phyloP scores from a whole-genome alignment of 78 protist species.

The Speleostelium caveatum region DNA sequence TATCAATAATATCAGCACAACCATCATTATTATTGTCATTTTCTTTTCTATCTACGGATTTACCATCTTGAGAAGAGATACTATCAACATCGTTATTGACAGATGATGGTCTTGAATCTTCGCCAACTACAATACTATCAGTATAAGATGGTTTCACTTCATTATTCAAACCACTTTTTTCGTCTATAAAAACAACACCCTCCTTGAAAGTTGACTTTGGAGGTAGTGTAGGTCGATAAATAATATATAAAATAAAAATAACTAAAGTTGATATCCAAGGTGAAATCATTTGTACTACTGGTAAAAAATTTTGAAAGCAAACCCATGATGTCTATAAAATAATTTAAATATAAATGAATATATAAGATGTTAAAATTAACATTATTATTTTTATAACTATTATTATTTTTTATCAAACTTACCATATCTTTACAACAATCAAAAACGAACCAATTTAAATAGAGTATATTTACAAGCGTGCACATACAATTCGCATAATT shows the following conservation, averaged over 20 bases:
- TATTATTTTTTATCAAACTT: not conserved
- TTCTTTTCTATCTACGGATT: no score
- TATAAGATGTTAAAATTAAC: no score
- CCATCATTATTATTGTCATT: not conserved
- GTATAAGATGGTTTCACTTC: no score
- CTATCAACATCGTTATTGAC: no score
- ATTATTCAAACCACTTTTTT: no score
- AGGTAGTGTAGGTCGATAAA: slow-evolving; percentile 67
- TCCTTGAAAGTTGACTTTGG: no score
- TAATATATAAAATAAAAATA: slow-evolving; percentile 42
- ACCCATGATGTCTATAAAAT: slow-evolving; percentile 26
- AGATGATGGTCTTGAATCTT: no score
- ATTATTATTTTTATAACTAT: not conserved
- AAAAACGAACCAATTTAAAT: slow-evolving; percentile 68
- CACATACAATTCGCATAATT: slow-evolving; percentile 72
- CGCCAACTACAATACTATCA: no score
- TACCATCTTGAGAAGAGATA: no score
- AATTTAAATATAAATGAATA: not conserved
- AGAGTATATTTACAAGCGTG: slow-evolving; percentile 37
- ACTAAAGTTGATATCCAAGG: slow-evolving; percentile 45
- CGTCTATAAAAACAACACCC: no score
- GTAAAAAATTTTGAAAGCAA: slow-evolving; percentile 54
- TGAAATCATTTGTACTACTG: slow-evolving; percentile 43
- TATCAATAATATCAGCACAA: not conserved
- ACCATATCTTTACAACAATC: slow-evolving; percentile 56